Conservation (phyloP, 2,329 filamentous ascomycete species). For the Diaporthe aspalathi region DNA sequence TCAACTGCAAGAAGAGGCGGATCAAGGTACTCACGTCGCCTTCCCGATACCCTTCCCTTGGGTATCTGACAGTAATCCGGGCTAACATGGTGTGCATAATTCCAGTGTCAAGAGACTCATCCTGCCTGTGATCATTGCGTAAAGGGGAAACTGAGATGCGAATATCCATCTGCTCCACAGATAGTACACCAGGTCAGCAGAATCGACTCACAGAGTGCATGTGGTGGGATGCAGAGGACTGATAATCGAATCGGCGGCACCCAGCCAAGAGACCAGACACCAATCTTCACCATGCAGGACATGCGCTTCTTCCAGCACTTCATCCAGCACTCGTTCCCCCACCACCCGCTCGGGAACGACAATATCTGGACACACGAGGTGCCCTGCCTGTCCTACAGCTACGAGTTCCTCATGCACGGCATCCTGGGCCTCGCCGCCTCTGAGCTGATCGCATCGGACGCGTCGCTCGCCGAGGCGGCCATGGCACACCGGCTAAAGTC, state of each 20-base stretch:
- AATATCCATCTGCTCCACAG: conserved; percentile 66
- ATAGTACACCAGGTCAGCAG: conserved; percentile 65
- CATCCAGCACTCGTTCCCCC: conserved; percentile 69
- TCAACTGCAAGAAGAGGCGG: conserved; percentile 73
- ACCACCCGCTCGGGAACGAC: conserved; percentile 74
- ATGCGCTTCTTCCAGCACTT: conserved; percentile 79
- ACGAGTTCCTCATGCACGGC: conserved; percentile 77
- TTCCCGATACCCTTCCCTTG: too few relatives aligned
- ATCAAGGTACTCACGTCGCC: too few relatives aligned
- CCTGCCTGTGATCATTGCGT: conserved; percentile 72
- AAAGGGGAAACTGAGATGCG: conserved; percentile 71
- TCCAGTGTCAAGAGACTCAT: conserved; percentile 75
- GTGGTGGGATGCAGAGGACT: too few relatives aligned
- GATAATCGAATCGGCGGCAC: too few relatives aligned
- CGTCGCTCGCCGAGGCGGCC: conserved; percentile 65
- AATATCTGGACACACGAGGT: conserved; percentile 75
- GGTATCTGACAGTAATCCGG: too few relatives aligned
- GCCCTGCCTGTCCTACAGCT: conserved; percentile 73
- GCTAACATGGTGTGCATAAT: too few relatives aligned
- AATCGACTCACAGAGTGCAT: too few relatives aligned
- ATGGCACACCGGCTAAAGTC: conserved; percentile 75
- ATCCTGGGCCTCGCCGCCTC: conserved; percentile 76
- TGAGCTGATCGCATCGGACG: conserved; percentile 65
- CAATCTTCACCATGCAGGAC: conserved; percentile 69
- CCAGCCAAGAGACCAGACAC: conserved; percentile 70